Evolutionary conservation across 345 rosid species (phyloP), one percentile per base, ranked within the genome.

Genomic region (Melaleuca alternifolia): DNA sequence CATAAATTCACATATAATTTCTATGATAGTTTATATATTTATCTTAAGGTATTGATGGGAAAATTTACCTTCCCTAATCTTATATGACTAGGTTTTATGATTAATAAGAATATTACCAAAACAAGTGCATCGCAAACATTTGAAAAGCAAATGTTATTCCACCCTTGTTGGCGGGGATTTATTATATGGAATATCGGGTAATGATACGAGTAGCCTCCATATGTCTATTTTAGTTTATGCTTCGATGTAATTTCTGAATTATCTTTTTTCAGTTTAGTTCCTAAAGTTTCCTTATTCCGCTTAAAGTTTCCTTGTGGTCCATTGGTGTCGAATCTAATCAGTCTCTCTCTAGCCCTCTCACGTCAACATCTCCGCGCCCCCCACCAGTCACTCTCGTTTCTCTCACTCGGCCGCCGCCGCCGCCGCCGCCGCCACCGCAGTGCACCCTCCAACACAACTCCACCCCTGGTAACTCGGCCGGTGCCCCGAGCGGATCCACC

Each of bases 401-500:
- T 57, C 65, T 26, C 10, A 11, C 13, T 57, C 4, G 11, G 30
- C 30, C 13, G 2, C 30, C 4, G 7, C 28, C 0, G 0, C 62
- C 5, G 6, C 14, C n/a, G n/a, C n/a, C n/a, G n/a, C n/a, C n/a
- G n/a, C n/a, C n/a, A 30, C 62, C 11, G 6, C 30, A 57, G 26
- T 4, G 0, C 33, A 26, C 65, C 7, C 30, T 26, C 65, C 65
- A 61, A 41, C 44, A 62, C 21, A 62, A 30, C 41, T 62, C 44
- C 21, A 62, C 37, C 30, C 3, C 44, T 6, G 21, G 20, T 44
- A 2, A 28, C 21, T 62, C 10, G 10, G 28, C 75, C 2, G 5
- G 21, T 6, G 10, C 41, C 7, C 0, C 9, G 15, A 28, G 2
- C 1, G 75, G 41, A 37, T 28, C 1, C 0, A 62, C 9, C 75